Evolutionary conservation across 306 rosid species (phyloP).

Genomic region (Hippophae gyantsensis): DNA sequence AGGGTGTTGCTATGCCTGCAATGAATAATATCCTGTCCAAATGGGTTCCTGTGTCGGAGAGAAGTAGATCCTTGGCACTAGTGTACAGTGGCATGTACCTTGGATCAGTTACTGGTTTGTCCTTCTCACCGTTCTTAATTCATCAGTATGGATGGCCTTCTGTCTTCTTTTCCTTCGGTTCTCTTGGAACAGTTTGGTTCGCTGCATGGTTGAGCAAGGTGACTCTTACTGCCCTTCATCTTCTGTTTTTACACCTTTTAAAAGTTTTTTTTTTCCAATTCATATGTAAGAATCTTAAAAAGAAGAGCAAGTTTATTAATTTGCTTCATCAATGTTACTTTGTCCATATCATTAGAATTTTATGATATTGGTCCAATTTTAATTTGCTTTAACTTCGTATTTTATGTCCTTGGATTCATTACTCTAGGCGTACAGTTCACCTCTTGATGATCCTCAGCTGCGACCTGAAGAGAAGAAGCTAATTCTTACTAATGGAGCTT

Average conservation of each 20-base stretch:
- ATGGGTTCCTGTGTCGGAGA: conserved; percentile 97
- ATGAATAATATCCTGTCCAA: conserved; percentile 94
- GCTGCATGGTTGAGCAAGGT: conserved; percentile 78
- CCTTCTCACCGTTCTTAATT: conserved; percentile 85
- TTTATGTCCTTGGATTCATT: conserved; percentile 16
- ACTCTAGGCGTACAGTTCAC: conserved; percentile 79
- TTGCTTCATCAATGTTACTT: not conserved
- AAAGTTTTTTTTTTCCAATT: not conserved
- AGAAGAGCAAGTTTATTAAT: not conserved
- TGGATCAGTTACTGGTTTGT: conserved; percentile 95
- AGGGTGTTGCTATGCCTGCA: conserved; percentile 99
- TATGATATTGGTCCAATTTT: not conserved
- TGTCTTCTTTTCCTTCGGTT: conserved; percentile 91
- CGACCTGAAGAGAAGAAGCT: conserved; percentile 76
- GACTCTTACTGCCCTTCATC: conserved; percentile 4
- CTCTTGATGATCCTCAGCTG: conserved; percentile 86
- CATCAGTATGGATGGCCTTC: conserved; percentile 98
- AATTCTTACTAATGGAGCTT: conserved; percentile 38
- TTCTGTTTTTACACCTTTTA: not conserved
- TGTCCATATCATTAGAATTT: not conserved
- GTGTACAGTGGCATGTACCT: conserved; percentile 99
- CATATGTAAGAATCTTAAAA: not conserved
- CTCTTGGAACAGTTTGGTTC: conserved; percentile 88
- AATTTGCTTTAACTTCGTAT: not conserved
- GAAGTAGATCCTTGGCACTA: conserved; percentile 86